Percentiles rank a stretch among this genome's conserved stretches.
Evolutionary conservation across 2,329 filamentous ascomycete species (phyloP).

Genomic region (Sarocladiaceae sp.): DNA sequence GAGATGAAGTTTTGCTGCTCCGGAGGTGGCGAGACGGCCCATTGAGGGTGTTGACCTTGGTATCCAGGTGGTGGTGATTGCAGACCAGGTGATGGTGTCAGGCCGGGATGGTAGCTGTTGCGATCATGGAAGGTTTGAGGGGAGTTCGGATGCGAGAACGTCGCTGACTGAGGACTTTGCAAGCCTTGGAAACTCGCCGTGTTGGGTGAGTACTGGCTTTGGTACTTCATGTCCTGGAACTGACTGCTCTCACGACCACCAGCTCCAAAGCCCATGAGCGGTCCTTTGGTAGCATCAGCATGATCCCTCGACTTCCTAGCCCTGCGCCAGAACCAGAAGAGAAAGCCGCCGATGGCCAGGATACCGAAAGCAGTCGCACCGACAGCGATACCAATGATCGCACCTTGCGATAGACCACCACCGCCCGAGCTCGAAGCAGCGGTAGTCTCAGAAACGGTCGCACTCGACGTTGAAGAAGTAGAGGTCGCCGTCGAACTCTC

Average conservation of each 20-base stretch:
- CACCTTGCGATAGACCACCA: slow-evolving; percentile 26
- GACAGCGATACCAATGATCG: slow-evolving; percentile 32
- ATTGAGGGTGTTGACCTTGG: no score
- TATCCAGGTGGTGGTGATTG: not conserved
- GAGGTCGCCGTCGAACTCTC: not conserved
- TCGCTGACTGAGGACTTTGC: not conserved
- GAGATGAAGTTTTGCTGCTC: not conserved
- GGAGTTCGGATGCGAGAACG: not conserved
- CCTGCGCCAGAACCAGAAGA: slow-evolving; percentile 17
- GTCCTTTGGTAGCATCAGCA: not conserved
- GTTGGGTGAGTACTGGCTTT: slow-evolving; percentile 2
- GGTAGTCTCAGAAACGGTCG: no score
- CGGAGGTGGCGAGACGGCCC: not conserved
- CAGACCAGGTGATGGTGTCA: not conserved
- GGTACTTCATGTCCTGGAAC: slow-evolving; percentile 1
- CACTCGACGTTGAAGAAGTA: not conserved
- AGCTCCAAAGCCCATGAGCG: not conserved
- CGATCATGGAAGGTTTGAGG: not conserved
- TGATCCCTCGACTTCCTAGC: slow-evolving; percentile 7
- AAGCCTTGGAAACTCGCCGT: not conserved
- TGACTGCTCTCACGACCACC: slow-evolving; percentile 9
- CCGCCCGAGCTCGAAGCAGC: no score
- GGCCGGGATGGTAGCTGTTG: not conserved
- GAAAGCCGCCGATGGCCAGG: slow-evolving; percentile 21
- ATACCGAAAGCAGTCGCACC: slow-evolving; percentile 27